Evolutionary conservation across 2,329 filamentous ascomycete genomes (phyloP), one percentile per base, ranked within the genome.

Genomic region (Shiraia sp.): DNA sequence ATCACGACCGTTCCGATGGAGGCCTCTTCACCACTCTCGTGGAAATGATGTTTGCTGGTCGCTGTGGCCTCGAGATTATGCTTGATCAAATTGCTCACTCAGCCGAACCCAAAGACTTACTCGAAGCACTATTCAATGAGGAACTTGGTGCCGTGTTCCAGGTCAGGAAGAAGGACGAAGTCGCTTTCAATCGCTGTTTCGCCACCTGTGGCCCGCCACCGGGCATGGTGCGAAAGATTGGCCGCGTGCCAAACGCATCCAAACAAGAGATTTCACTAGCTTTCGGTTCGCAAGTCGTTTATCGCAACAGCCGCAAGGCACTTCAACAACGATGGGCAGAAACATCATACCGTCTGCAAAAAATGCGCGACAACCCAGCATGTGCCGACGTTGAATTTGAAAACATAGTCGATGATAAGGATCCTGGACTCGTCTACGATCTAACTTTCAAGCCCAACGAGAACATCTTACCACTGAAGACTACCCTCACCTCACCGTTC

Each of bases 11-110:
- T 32, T 96, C 90, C 0, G 92, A 97, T 67, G 93, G 92, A 68
- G 93, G 93, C 61, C 76, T 97, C 8, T 82, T 97, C 65, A 93
- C 92, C 1, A 91, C 92, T 5, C 74, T 97, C 24, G 88, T 85
- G 2, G 93, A 99, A 72, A 97, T 97, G 93, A 95, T 95, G 83
- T 97, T 97, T 67, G 92, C 93, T 23, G 93, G 93, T 19, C 87
- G 91, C 41, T 95, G 88, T 61, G 93, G 92, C 47, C 80, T 90
- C 22, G 88, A 95, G 55, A 77, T 97, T 45, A 87, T 88, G 77
- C 76, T 96, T 42, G 91, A 96, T 64, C 81, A 80, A 40, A 76
- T 90, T 27, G 73, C 76, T 49, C 73, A 80, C 19, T 82, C 81
- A 45, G 82, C 81, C 16, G 77, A 84, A 30, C 79, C 79, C 8